Conservation (phyloP, 306 rosid species). For the Pterocarpus macrocarpus region DNA sequence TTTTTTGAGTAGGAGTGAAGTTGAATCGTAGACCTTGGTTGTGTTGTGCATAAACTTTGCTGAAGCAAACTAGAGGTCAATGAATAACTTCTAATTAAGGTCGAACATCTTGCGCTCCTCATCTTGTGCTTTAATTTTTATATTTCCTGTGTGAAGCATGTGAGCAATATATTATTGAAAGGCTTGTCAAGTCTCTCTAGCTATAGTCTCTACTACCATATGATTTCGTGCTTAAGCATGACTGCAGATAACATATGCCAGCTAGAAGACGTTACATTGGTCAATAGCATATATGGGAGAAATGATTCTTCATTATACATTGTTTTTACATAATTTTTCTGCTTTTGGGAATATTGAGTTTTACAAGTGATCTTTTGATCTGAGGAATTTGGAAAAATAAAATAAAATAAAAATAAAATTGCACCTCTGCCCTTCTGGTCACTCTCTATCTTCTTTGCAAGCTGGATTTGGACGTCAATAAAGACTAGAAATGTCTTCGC, state of each 20-base stretch:
- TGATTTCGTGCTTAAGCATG: not conserved
- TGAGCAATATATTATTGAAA: not conserved
- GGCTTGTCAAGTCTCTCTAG: not conserved
- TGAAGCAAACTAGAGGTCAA: conserved; percentile 50
- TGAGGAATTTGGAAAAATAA: too few species aligned
- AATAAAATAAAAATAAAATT: too few species aligned
- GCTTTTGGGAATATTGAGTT: too few species aligned
- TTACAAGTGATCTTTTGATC: too few species aligned
- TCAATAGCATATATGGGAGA: not conserved
- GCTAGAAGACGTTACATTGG: too few species aligned
- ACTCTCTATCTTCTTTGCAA: not conserved
- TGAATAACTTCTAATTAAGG: conserved; percentile 50
- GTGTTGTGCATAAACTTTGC: conserved; percentile 16
- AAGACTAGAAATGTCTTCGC: not conserved
- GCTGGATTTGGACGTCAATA: not conserved
- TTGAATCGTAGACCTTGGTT: conserved; percentile 44
- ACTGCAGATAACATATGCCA: too few species aligned
- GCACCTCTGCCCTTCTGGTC: too few species aligned
- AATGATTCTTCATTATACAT: too few species aligned
- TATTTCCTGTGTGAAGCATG: not conserved
- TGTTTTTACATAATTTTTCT: too few species aligned
- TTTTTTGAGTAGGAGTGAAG: conserved; percentile 56
- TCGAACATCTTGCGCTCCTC: conserved; percentile 54
- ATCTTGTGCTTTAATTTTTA: conserved; percentile 8
- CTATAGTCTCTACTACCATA: not conserved